Evolutionary conservation across 179 eudicot species (phyloP), one percentile per base, ranked within the genome.

Genomic region (Carnegiea gigantea): DNA sequence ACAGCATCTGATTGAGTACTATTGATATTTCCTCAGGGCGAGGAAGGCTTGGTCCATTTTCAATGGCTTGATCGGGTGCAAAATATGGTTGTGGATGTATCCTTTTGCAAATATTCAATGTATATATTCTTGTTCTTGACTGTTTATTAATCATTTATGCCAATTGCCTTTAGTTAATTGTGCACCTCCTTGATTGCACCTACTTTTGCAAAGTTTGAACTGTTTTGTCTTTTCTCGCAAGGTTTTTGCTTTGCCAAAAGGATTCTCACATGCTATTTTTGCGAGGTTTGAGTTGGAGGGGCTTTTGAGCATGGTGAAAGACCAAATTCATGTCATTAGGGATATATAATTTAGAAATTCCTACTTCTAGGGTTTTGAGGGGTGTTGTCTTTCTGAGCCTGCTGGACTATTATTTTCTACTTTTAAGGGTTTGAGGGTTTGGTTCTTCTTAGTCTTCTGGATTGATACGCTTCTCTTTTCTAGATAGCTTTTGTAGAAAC

Each of bases 31-130:
- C 70, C 2, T 68, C 76, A 94, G 98, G 99, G 99, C 23, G 97
- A 93, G 78, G 99, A 93, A 83, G 99, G 99, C 76, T 84, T 96
- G 77, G 77, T 91, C 72, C 99, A 95, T 86, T 90, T 94, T 79
- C 95, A 92, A 84, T 96, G 99, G 99, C 91, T 96, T 84, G 98
- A 95, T 86, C 92, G 99, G 76, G 82, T 75, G 18, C 84, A 79
- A 73, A 92, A 96, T 81, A 85, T 80, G 76, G 80, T 95, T 65
- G 99, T 92, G 85, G 98, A 96, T 88, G 98, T 96, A 96, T 96
- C 99, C 97, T 90, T 77, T 43, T 14, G 48, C 40, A 48, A 14
- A 15, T 36, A 11, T 76, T 68, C 79, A 17, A 12, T 24, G 21
- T 60, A 20, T 3, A 46, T 82, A 23, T 64, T 30, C 3, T 26